Base-by-base conservation (phyloP, 305 asterid genomes). In the Withania somnifera region DNA sequence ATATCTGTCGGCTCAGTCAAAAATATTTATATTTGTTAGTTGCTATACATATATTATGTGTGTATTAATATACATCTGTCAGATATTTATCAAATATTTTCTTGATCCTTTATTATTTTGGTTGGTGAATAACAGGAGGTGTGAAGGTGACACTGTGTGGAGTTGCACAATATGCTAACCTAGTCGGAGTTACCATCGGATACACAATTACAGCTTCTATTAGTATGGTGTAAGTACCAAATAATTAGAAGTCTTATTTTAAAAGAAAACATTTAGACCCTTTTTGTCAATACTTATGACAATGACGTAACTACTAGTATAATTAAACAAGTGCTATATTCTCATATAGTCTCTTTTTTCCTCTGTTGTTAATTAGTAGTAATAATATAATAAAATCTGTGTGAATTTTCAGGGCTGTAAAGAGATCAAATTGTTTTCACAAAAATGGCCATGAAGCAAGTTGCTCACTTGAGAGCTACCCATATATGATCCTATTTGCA, bases 171-270 rank as follows among this genome's bases (percentile, higher is more conserved):
- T 93, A 94, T 36, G 89, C 79, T 6, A 93, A 89, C 83, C 89
- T 94, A 26, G 84, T 93, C 3, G 98, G 98, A 24, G 82, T 88
- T 26, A 92, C 96, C 2, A 87, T 94, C 71, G 98, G 98, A 56
- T 94, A 94, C 84, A 91, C 95, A 67, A 91, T 94, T 53, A 93
- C 97, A 0, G 88, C 98, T 11, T 87, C 98, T 6, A 90, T 93
- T 11, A 94, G 97, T 75, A 93, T 93, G 97, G 97, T 89, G 98
- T 94, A 82, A 93, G 98, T 81, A 51, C 22, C 30, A 63, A 63
- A 14, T 30, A 30, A n/a, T n/a, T n/a, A n/a, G n/a, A n/a, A n/a
- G n/a, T n/a, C n/a, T n/a, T n/a, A n/a, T n/a, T 69, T 19, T n/a
- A 0, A 10, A 22, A 42, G 9, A 0, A 78, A 56, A 75, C 5